Conservation (phyloP, 331 rosid genomes). For the Dryas integrifolia region DNA sequence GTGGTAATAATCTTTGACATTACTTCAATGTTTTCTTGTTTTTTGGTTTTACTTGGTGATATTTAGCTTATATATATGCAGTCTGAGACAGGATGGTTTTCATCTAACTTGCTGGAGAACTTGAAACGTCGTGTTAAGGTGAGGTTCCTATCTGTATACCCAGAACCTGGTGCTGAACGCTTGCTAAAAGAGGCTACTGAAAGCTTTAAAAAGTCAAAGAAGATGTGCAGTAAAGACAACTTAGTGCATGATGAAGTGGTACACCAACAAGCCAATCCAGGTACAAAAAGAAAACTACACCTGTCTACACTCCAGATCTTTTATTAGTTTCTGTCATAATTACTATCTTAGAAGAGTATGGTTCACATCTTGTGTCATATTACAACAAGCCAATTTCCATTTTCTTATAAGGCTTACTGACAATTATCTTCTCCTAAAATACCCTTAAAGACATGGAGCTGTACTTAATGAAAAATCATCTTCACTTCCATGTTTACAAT, state of each 20-base stretch:
- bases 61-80: slow-evolving; percentile 35
- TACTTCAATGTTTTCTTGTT: slow-evolving; percentile 9
- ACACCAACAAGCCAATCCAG: slow-evolving; percentile 51
- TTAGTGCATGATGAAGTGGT: slow-evolving; percentile 47
- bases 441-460: neutral
- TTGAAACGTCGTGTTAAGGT: slow-evolving; percentile 64
- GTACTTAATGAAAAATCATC: neutral
- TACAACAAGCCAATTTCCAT: neutral
- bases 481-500: neutral
- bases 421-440: neutral
- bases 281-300: slow-evolving; percentile 33
- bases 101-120: slow-evolving; percentile 49
- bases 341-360: neutral
- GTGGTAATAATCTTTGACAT: neutral
- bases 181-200: slow-evolving; percentile 62
- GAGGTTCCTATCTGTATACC: slow-evolving; percentile 68
- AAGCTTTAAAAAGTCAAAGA: slow-evolving; percentile 70
- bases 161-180: slow-evolving; percentile 55
- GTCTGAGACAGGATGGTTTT: slow-evolving; percentile 81
- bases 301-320: neutral
- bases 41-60: slow-evolving; percentile 1
- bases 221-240: slow-evolving; percentile 42
- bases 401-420: neutral
- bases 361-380: neutral
- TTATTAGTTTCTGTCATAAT: neutral